Conservation (phyloP, 108 stramenopile genomes). For the Cyclotella sp. region DNA sequence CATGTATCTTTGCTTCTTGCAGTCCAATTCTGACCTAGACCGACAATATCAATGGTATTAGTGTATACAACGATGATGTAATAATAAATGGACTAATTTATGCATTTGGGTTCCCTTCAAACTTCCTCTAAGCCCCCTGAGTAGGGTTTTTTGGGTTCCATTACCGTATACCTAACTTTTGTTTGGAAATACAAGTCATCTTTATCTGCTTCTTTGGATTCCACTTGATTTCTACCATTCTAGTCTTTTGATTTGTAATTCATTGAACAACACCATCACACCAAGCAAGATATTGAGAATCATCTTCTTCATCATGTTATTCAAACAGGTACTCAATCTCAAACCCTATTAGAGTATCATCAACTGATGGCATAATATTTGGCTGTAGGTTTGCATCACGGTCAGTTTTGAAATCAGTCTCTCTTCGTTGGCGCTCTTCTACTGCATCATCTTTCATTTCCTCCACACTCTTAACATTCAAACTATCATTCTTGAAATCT, state of each 20-base stretch:
- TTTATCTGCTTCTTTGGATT: background rate
- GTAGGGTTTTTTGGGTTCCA: too few species aligned
- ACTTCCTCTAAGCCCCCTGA: too few species aligned
- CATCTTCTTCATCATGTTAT: constrained; percentile 1
- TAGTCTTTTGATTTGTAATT: too few species aligned
- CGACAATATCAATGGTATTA: too few species aligned
- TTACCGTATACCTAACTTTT: background rate
- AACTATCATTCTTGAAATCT: background rate
- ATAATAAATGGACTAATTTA: too few species aligned
- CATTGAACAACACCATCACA: constrained; percentile 3
- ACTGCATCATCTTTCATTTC: background rate
- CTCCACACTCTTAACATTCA: background rate
- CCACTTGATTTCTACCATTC: too few species aligned
- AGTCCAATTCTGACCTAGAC: too few species aligned
- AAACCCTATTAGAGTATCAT: background rate
- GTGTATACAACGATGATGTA: too few species aligned
- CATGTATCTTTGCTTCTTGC: too few species aligned
- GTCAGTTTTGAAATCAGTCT: background rate
- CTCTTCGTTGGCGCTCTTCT: background rate
- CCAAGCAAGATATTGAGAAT: background rate
- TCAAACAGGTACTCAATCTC: background rate
- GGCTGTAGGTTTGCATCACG: background rate
- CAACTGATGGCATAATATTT: background rate
- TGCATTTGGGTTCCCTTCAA: too few species aligned
- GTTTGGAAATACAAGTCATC: background rate